These are phyloP conservation scores for Aegle marmelos DNA, from an alignment of 345 rosid genomes.

Conservation along the genomic window DNA sequence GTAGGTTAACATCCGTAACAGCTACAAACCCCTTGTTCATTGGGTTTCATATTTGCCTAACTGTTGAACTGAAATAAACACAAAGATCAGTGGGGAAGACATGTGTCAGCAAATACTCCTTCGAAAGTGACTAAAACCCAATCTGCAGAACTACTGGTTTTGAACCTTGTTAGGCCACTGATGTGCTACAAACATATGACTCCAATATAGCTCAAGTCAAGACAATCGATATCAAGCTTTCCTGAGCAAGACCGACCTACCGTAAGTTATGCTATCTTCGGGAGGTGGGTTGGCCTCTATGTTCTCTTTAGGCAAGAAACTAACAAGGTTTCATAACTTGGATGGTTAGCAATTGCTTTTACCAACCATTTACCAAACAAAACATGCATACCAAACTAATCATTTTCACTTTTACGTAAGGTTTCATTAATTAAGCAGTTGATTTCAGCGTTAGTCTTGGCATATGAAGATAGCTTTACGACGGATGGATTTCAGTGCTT, in stretches of 20 bases:
- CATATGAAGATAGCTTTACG: conserved; percentile 14
- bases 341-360: not conserved
- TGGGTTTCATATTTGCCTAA: not conserved
- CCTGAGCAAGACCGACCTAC: conserved; percentile 1
- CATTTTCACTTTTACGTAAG: conserved; percentile 7
- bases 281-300: not conserved
- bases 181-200: conserved; percentile 16
- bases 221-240: not conserved
- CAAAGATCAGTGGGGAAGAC: not conserved
- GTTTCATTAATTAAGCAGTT: conserved; percentile 2
- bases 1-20: conserved; percentile 8
- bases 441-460: not conserved
- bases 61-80: not conserved
- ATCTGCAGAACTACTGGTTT: not conserved
- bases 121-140: conserved; percentile 15
- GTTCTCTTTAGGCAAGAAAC: not conserved
- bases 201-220: not conserved
- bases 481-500: conserved; percentile 24
- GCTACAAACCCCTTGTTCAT: not conserved
- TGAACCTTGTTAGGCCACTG: conserved; percentile 17
- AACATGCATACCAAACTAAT: conserved; percentile 10
- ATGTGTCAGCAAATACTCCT: not conserved
- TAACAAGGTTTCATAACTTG: not conserved
- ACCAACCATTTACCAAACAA: conserved; percentile 9
- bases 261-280: not conserved